A percentile compares a stretch with the other conserved stretches of the same genome.
phyloP scores from a whole-genome alignment of 331 rosid species.

The Rosa hybrid region DNA sequence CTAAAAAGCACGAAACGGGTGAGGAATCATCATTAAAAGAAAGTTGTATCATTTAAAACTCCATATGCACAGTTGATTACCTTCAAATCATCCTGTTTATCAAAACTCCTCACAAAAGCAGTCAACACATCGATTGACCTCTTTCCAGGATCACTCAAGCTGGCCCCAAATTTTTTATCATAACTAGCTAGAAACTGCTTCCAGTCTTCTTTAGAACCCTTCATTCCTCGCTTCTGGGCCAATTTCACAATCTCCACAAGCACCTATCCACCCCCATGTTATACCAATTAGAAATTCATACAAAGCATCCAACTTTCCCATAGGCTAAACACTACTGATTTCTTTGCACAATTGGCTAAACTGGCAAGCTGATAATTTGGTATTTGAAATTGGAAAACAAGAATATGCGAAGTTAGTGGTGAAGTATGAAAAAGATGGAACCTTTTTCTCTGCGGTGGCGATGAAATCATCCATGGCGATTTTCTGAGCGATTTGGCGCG shows the following conservation, averaged over 20 bases:
- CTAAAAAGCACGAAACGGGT: slow-evolving; percentile 29
- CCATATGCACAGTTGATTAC: slow-evolving; percentile 32
- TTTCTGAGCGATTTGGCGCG: background rate
- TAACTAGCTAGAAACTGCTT: slow-evolving; percentile 56
- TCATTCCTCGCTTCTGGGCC: slow-evolving; percentile 65
- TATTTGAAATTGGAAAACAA: background rate
- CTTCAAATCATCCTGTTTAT: slow-evolving; percentile 60
- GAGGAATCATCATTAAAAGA: background rate
- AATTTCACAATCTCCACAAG: slow-evolving; percentile 74
- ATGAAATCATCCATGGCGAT: slow-evolving; percentile 52
- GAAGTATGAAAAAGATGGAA: background rate
- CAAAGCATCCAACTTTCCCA: background rate
- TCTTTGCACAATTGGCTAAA: too few relatives aligned
- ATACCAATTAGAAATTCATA: background rate
- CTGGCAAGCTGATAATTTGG: background rate
- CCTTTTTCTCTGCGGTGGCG: slow-evolving; percentile 70
- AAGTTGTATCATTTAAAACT: background rate
- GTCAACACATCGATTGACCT: slow-evolving; percentile 56
- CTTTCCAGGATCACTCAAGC: slow-evolving; percentile 73
- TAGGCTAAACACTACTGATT: background rate
- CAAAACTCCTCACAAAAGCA: slow-evolving; percentile 69
- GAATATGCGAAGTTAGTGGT: background rate
- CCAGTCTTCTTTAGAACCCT: slow-evolving; percentile 73
- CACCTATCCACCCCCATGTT: slow-evolving; percentile 38
- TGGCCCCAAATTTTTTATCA: slow-evolving; percentile 63